Base-by-base conservation (phyloP, 495 filamentous ascomycete genomes). In the Penicillium arizonense region DNA sequence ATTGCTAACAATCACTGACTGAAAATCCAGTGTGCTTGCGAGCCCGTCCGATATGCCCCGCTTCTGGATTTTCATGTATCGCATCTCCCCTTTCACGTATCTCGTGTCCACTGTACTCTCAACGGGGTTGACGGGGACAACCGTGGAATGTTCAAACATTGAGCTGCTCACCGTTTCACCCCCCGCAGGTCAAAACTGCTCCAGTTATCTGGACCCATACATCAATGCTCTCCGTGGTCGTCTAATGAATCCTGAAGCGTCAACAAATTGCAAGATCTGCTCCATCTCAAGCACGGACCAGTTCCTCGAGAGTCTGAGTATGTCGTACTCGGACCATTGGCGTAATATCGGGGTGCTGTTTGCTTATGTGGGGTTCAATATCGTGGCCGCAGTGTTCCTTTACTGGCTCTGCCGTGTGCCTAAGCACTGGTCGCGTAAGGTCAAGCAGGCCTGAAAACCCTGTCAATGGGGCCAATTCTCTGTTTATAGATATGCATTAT, bases 61-160 rank as follows among this genome's bases (percentile, higher is more conserved):
- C 9, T 91, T 91, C 75, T 94, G 89, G 88, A 88, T 88, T 56
- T 91, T 91, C 75, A 88, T 91, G 85, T 90, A 91, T 66, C 84
- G 85, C 24, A 73, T 88, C 44, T 88, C 85, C 5, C 88, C 89
- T 5, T 84, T 91, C 51, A 87, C 84, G 0, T 91, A 91, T 56
- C 68, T 88, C 0, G 80, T 90, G 6, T 76, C 74, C 26, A 80
- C 78, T 13, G 81, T 90, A 64, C 57, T 90, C n/a, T 79, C 84
- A 0, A 76, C 75, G 0, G 82, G 76, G 1, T 61, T 91, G 4
- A 78, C 83, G n/a, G 84, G 87, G 26, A 78, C 77, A 2, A 20
- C 62, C 0, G 81, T 86, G 1, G 11, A 64, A 1, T 93, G 89
- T 69, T 75, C 86, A 13, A 47, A 58, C 6, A 83, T 82, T 57